These are phyloP conservation scores for Penicillium manginii DNA, from an alignment of 495 filamentous ascomycete species.

Conservation along the genomic window DNA sequence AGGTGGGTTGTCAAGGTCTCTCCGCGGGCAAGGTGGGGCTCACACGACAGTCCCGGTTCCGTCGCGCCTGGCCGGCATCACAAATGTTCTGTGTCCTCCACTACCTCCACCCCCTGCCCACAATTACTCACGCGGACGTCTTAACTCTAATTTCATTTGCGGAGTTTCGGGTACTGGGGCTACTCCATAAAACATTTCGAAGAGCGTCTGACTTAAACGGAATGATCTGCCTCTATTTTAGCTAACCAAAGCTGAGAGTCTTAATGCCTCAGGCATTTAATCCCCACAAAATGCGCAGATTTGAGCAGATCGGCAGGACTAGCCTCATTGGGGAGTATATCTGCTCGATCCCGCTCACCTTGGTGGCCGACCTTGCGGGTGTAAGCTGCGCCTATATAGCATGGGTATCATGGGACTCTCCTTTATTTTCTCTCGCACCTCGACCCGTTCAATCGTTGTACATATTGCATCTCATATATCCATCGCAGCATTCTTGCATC, in stretches of 20 bases:
- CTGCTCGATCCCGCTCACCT: slow-evolving; percentile 32
- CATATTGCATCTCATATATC: not conserved
- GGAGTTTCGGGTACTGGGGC: too few relatives aligned
- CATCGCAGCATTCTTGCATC: not conserved
- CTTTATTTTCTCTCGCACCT: not conserved
- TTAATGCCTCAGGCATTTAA: too few relatives aligned
- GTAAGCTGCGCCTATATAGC: slow-evolving; percentile 3
- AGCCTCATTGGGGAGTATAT: slow-evolving; percentile 13
- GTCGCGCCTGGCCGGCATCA: not conserved
- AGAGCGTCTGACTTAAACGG: too few relatives aligned
- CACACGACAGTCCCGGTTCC: too few relatives aligned
- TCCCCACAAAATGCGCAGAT: slow-evolving; percentile 19
- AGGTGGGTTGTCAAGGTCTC: not conserved
- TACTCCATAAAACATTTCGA: too few relatives aligned
- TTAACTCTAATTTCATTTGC: too few relatives aligned
- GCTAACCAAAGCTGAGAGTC: too few relatives aligned
- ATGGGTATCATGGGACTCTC: not conserved
- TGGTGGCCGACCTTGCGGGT: slow-evolving; percentile 21
- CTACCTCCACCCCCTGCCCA: too few relatives aligned
- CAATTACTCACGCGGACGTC: too few relatives aligned
- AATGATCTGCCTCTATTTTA: not conserved
- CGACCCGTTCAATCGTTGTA: not conserved
- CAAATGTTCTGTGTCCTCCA: not conserved
- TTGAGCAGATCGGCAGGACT: slow-evolving; percentile 22
- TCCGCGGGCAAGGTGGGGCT: slow-evolving; percentile 5